Evolutionary conservation across 345 rosid genomes (phyloP).

Genomic region (Moricandia moricandioides): DNA sequence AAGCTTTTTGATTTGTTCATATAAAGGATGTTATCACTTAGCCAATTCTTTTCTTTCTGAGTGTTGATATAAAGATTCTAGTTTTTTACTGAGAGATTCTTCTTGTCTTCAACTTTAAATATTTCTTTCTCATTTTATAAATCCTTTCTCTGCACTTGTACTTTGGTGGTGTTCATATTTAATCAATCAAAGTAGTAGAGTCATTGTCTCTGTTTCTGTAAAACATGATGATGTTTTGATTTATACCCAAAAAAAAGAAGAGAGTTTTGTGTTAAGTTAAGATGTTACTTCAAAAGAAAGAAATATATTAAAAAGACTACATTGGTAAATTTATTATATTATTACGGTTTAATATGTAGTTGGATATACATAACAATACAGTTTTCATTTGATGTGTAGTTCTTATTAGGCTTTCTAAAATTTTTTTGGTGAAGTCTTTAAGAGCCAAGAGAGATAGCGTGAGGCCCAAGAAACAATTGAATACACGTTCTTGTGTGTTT

Average conservation of each 20-base stretch:
- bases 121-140: not conserved
- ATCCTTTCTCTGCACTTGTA: not conserved
- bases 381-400: not conserved
- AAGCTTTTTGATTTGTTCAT: constrained; percentile 20
- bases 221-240: not conserved
- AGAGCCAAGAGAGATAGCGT: not conserved
- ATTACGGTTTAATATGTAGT: too few species aligned
- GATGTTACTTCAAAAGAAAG: not conserved
- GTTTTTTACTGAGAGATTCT: constrained; percentile 16
- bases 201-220: not conserved
- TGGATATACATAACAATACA: too few species aligned
- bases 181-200: not conserved
- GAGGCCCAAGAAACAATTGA: constrained; percentile 17
- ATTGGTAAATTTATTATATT: too few species aligned
- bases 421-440: not conserved
- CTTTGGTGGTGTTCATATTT: not conserved
- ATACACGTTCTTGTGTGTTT: not conserved
- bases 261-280: constrained; percentile 7
- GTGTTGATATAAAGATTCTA: constrained; percentile 16
- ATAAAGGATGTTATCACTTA: not conserved
- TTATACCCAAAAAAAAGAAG: too few species aligned
- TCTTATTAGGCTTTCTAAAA: constrained; percentile 1
- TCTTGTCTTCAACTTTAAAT: not conserved
- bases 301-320: too few species aligned
- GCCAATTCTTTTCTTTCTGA: constrained; percentile 3